Base-by-base conservation (phyloP, 2,329 filamentous ascomycete genomes). In the Tolypocladium tropicale region DNA sequence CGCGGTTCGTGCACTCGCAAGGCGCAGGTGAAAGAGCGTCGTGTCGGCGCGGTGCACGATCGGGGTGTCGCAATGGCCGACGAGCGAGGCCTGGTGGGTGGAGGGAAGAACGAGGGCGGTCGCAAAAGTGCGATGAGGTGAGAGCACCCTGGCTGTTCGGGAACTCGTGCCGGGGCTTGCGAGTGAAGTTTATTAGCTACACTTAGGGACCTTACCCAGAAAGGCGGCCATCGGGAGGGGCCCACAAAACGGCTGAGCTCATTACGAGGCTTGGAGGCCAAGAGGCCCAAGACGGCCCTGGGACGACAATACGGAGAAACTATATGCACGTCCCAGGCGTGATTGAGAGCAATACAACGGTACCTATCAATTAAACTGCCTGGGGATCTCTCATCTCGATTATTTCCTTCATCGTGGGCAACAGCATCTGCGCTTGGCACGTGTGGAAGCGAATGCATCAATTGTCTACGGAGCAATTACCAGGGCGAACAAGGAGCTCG, bases 191-290 rank as follows among this genome's bases (percentile, higher is more conserved):
- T 53, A 32, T 53, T 48, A 36, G 30, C 37, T 2, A 9, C n/a
- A 37, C 14, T 7, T 37, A 18, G 39, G 3, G n/a, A n/a, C n/a
- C n/a, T n/a, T n/a, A n/a, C 28, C 12, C 34, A 36, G 21, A 37
- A 23, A 6, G 43, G 54, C 39, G 54, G 54, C 54, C 52, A 51
- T 50, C 59, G 59, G 56, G 43, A 32, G 39, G 59, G 59, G 33
- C 49, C 56, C 56, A 60, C 58, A 52, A 58, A 55, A 55, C 54
- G 37, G 55, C 58, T 58, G 59, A 53, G 33, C 4, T 12, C 39
- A 14, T 34, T 18, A 49, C 46, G 46, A 49, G 16, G n/a, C n/a
- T 16, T 7, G 21, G 16, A 37, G 36, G 7, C 46, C n/a, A 32
- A 2, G 14, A 6, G n/a, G 5, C 4, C 14, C 46, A 32, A 32